A percentile compares a stretch with the other conserved stretches of the same genome.
Evolutionary conservation across 106 monocot genomes (phyloP).

Genomic region (Apostasia shenzhenica): DNA sequence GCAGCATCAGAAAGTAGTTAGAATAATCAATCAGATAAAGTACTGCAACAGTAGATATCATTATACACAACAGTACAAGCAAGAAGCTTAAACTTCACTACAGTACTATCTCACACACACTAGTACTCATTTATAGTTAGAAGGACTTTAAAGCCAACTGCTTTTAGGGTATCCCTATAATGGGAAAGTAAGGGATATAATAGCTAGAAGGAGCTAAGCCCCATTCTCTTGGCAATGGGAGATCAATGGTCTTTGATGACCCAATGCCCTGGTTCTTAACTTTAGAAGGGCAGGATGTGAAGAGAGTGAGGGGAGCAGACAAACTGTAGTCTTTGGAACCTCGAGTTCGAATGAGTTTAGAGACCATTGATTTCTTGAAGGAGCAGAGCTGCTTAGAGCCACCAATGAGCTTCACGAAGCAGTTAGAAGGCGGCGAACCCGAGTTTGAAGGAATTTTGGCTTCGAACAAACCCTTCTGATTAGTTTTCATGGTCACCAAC

Average conservation of each 20-base stretch:
- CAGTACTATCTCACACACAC: no score
- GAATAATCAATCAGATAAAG: no score
- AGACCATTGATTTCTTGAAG: conserved; percentile 15
- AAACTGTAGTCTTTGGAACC: conserved; percentile 2
- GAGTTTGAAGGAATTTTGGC: conserved; percentile 4
- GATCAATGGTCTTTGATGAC: conserved; percentile 24
- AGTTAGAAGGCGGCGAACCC: background rate
- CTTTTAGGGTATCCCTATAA: conserved; percentile 22
- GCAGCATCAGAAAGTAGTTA: no score
- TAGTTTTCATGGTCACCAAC: background rate
- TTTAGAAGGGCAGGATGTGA: conserved; percentile 14
- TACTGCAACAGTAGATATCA: no score
- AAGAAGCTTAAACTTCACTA: no score
- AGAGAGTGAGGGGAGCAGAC: conserved; percentile 18
- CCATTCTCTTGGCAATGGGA: conserved; percentile 30
- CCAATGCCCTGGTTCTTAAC: background rate
- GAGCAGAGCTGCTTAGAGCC: conserved; percentile 23
- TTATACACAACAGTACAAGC: no score
- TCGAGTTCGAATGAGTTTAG: conserved; percentile 1
- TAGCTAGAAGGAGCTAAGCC: conserved; percentile 33
- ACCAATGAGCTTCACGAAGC: conserved; percentile 22
- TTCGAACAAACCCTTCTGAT: conserved; percentile 18
- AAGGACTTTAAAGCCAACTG: no score
- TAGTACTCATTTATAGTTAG: no score
- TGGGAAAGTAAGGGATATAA: conserved; percentile 26